Evolutionary conservation across 2,329 filamentous ascomycete species (phyloP).

Genomic region (Stylonectria norvegica): DNA sequence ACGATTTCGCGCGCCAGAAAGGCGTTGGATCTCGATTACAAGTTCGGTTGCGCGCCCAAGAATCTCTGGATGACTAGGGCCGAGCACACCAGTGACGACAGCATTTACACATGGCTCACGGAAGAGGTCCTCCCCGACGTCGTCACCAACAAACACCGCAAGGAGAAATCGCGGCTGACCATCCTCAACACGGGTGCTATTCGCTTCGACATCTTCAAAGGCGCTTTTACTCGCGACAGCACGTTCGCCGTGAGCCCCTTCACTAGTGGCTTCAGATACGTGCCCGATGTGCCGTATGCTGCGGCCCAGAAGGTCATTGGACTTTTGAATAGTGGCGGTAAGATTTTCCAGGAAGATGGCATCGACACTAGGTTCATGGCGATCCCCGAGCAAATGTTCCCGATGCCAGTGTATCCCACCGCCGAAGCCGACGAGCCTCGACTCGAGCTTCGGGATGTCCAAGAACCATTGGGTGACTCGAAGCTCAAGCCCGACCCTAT

Average conservation of each 20-base stretch:
- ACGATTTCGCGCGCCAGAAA: conserved; percentile 68
- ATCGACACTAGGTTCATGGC: conserved; percentile 46
- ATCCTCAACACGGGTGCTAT: conserved; percentile 88
- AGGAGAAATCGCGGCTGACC: conserved; percentile 62
- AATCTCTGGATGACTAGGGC: conserved; percentile 79
- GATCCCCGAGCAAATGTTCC: conserved; percentile 45
- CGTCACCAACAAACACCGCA: conserved; percentile 54
- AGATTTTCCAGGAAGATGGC: conserved; percentile 40
- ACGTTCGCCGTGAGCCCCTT: conserved; percentile 89
- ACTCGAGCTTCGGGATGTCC: conserved; percentile 31
- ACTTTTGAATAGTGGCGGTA: conserved; percentile 54
- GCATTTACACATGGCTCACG: conserved; percentile 79
- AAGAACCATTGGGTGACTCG: conserved; percentile 27
- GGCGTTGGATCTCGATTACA: conserved; percentile 66
- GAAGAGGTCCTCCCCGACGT: conserved; percentile 69
- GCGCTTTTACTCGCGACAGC: conserved; percentile 82
- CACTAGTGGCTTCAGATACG: conserved; percentile 69
- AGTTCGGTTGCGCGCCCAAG: conserved; percentile 78
- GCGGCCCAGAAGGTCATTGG: conserved; percentile 67
- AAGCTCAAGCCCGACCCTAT: conserved; percentile 44
- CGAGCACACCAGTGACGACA: conserved; percentile 68
- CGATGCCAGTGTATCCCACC: conserved; percentile 9
- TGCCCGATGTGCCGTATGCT: conserved; percentile 77
- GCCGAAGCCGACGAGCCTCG: conserved; percentile 22
- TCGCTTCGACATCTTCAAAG: conserved; percentile 93